Percentiles rank a stretch among this genome's conserved stretches.
These are phyloP conservation scores for Pyrenophora tritici-repentis DNA, from an alignment of 2,329 filamentous ascomycete genomes.

Conservation along the genomic window DNA sequence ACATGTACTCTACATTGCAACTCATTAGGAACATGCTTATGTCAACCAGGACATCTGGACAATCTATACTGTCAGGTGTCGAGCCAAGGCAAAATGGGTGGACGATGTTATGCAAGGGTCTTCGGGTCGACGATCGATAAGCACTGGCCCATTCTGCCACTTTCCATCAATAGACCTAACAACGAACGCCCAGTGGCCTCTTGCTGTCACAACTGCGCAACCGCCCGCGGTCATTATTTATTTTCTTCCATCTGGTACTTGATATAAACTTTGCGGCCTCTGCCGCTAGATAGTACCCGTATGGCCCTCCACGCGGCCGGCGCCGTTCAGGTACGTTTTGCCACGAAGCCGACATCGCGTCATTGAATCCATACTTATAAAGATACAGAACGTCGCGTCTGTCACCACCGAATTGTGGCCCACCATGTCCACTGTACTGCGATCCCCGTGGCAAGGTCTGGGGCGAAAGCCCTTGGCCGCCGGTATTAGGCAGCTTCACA, in stretches of 20 bases:
- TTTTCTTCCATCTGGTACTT: slow-evolving; percentile 26
- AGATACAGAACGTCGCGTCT: slow-evolving; percentile 51
- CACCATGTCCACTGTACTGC: slow-evolving; percentile 46
- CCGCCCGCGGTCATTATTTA: slow-evolving; percentile 25
- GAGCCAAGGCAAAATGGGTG: slow-evolving; percentile 13
- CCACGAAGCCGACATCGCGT: slow-evolving; percentile 33
- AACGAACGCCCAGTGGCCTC: slow-evolving; percentile 14
- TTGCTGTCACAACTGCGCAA: slow-evolving; percentile 25
- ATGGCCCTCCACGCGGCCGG: slow-evolving; percentile 60
- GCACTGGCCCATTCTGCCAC: slow-evolving; percentile 28
- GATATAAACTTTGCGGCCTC: slow-evolving; percentile 31
- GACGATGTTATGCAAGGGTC: slow-evolving; percentile 11
- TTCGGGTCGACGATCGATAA: slow-evolving; percentile 17
- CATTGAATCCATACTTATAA: slow-evolving; percentile 24
- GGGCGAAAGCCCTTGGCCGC: slow-evolving; percentile 27
- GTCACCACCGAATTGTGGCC: slow-evolving; percentile 48
- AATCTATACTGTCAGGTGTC: slow-evolving; percentile 5
- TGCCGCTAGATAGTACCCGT: slow-evolving; percentile 36
- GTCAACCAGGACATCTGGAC: neutral
- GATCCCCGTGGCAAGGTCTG: slow-evolving; percentile 42
- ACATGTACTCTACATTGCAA: too few relatives aligned
- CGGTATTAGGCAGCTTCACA: slow-evolving; percentile 29
- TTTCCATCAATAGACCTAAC: slow-evolving; percentile 22
- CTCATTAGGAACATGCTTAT: neutral
- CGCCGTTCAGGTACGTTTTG: slow-evolving; percentile 53